phyloP scores from a whole-genome alignment of 352 stramenopile species.

The Globisporangium takayamanum region DNA sequence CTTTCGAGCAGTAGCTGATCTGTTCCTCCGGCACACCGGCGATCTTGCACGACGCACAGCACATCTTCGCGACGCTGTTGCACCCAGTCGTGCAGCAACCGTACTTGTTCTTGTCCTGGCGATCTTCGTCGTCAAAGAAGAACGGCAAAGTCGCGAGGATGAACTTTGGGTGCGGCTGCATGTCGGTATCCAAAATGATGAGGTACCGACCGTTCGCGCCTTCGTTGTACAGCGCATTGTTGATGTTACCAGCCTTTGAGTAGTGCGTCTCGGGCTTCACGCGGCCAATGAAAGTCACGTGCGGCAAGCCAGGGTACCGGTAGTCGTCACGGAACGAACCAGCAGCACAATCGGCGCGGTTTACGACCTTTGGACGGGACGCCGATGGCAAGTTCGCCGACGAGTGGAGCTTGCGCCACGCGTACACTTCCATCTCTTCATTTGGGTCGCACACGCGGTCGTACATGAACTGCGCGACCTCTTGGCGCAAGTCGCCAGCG shows the following conservation, averaged over 20 bases:
- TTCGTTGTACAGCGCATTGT: slow-evolving; percentile 88
- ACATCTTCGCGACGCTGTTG: slow-evolving; percentile 80
- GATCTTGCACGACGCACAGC: slow-evolving; percentile 81
- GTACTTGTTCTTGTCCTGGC: slow-evolving; percentile 55
- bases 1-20: slow-evolving; percentile 86
- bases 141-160: slow-evolving; percentile 73
- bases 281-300: slow-evolving; percentile 74
- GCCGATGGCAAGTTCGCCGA: slow-evolving; percentile 71
- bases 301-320: slow-evolving; percentile 69
- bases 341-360: slow-evolving; percentile 65
- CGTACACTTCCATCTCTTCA: slow-evolving; percentile 85
- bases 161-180: slow-evolving; percentile 85
- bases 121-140: slow-evolving; percentile 84
- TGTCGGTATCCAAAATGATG: slow-evolving; percentile 78
- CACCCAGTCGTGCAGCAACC: slow-evolving; percentile 65
- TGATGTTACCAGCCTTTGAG: slow-evolving; percentile 87
- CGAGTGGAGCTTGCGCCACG: slow-evolving; percentile 82
- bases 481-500: slow-evolving; percentile 68
- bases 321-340: slow-evolving; percentile 85
- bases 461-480: slow-evolving; percentile 87
- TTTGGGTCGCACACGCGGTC: slow-evolving; percentile 82
- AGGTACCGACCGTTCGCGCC: slow-evolving; percentile 73
- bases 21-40: slow-evolving; percentile 72
- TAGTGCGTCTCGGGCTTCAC: slow-evolving; percentile 73
- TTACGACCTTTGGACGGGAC: slow-evolving; percentile 64